Evolutionary conservation across 1,284 basidiomycete genomes (phyloP), one percentile per base, ranked within the genome.

Genomic region (Amylostereum chailletii): DNA sequence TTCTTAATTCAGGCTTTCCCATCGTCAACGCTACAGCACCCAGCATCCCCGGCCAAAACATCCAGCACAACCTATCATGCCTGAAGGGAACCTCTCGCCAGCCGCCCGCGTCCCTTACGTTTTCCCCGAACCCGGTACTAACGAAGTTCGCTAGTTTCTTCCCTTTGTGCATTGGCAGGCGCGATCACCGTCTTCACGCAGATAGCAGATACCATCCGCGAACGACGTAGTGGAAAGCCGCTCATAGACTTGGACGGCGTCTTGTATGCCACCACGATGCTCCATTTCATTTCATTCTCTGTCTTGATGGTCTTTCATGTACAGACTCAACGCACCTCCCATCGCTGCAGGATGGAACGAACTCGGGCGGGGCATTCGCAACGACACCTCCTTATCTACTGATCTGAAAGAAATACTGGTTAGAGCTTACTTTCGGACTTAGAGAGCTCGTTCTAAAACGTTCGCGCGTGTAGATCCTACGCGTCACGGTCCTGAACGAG

Each of bases 91-190:
- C 19, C 47, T 40, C 5, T 48, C 47, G 10, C 19, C 26, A 5
- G 32, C 47, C 8, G 47, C 47, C 2, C 47, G 47, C 39, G 47
- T 48, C 5, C 47, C 47, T 10, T 48, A 48, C 40, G 40, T 48
- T 4, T 48, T 48, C 32, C 47, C 47, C 5, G 6, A 38, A 11
- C 39, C 38, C 5, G 47, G 47, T 3, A 48, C 47, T 9, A 48
- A 42, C 31, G 39, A 48, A 29, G 47, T 47, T 27, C 27, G 11
- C 33, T 9, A 27, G 30, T 31, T 19, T 6, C 34, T 2, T 37
- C n/a, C 39, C 33, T 9, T 10, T 27, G 27, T 6, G 11, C 11
- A n/a, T 5, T 33, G 29, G 34, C 29, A 19, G 39, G 7, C n/a
- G 6, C 5, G 29, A 6, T 1, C 38, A 33, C 30, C 19, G 10